These are phyloP conservation scores for Aspergillus niger DNA, from an alignment of 2,329 filamentous ascomycete genomes.

Conservation along the genomic window DNA sequence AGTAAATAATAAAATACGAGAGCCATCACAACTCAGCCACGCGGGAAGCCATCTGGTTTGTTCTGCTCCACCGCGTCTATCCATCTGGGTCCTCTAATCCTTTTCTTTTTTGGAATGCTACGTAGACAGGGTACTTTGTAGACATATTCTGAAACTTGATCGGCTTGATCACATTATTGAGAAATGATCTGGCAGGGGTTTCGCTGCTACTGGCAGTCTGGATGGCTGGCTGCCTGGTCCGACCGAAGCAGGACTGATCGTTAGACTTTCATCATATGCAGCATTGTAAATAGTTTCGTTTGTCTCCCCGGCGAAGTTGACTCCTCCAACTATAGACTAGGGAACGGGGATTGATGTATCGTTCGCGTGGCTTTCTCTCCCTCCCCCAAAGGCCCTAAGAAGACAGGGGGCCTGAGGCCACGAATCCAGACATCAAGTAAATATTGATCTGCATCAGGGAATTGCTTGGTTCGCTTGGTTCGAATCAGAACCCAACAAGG, in stretches of 20 bases:
- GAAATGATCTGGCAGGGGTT: background rate
- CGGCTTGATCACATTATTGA: constrained; percentile 5
- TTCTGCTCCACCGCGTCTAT: constrained; percentile 7
- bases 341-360: constrained; percentile 14
- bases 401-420: background rate
- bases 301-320: background rate
- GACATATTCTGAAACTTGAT: background rate
- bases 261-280: constrained; percentile 16
- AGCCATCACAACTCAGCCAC: constrained; percentile 15
- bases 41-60: constrained; percentile 5
- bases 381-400: background rate
- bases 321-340: constrained; percentile 11
- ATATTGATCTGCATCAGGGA: constrained; percentile 20
- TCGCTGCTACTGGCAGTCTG: background rate
- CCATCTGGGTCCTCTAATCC: background rate
- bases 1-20: constrained; percentile 8
- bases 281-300: constrained; percentile 15
- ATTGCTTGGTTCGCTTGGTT: constrained; percentile 22
- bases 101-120: background rate
- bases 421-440: background rate
- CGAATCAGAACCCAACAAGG: background rate
- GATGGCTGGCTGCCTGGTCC: constrained; percentile 8
- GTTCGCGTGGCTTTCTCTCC: background rate
- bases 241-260: constrained; percentile 5
- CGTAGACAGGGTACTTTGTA: background rate